These are phyloP conservation scores for Prunus salicina DNA, from an alignment of 306 rosid genomes.

Conservation along the genomic window DNA sequence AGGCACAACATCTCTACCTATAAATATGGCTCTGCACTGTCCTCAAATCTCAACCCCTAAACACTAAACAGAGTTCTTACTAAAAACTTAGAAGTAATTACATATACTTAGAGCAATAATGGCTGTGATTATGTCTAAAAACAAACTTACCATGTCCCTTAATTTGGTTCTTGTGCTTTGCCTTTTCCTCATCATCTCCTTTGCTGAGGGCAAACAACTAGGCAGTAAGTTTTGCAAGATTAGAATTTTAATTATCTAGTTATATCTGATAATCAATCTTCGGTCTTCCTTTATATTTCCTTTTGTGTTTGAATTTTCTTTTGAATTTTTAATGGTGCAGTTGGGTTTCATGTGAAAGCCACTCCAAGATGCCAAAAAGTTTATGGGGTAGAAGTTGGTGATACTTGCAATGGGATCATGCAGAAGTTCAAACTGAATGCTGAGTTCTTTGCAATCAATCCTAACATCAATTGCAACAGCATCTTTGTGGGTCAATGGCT, in stretches of 20 bases:
- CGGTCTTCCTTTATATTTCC: not conserved
- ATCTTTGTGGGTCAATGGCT: conserved; percentile 20
- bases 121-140: not conserved
- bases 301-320: not conserved
- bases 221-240: not conserved
- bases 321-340: not conserved
- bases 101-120: not conserved
- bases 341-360: not conserved
- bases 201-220: conserved; percentile 1
- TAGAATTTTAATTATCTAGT: not conserved
- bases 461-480: conserved; percentile 8
- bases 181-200: conserved; percentile 1
- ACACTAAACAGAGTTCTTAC: not conserved
- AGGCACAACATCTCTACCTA: too few species aligned
- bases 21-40: too few species aligned
- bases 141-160: not conserved
- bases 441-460: conserved; percentile 3
- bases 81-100: not conserved
- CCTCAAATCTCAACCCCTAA: not conserved
- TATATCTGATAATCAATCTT: not conserved
- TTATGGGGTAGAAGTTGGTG: conserved; percentile 10
- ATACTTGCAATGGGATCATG: not conserved
- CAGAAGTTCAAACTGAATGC: not conserved
- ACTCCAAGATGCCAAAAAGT: not conserved
- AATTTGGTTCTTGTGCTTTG: conserved; percentile 3